Percentiles rank a stretch among this genome's conserved stretches.
phyloP scores from a whole-genome alignment of 2,329 filamentous ascomycete species.

The Aspergillus fumigatiaffinis region DNA sequence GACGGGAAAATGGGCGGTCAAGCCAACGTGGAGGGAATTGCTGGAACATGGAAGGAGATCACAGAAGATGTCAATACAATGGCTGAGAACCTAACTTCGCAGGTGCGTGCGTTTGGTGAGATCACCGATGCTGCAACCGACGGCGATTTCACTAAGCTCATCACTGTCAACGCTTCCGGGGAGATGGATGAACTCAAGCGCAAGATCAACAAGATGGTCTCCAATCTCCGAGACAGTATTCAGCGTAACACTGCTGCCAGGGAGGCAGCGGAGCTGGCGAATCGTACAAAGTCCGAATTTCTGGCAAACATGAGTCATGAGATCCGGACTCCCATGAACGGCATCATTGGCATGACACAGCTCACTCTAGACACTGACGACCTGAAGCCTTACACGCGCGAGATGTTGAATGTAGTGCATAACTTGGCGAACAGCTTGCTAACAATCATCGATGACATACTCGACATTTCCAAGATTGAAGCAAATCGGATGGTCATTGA shows the following conservation, averaged over 20 bases:
- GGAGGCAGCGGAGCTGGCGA: conserved; percentile 92
- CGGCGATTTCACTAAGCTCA: conserved; percentile 93
- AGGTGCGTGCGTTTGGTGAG: conserved; percentile 95
- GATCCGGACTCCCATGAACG: conserved; percentile 95
- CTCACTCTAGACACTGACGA: conserved; percentile 93
- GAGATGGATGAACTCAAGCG: conserved; percentile 99
- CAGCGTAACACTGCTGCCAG: conserved; percentile 93
- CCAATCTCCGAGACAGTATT: conserved; percentile 90
- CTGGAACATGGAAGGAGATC: conserved; percentile 96
- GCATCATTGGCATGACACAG: conserved; percentile 97
- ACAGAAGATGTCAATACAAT: conserved; percentile 96
- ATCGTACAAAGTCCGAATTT: conserved; percentile 98
- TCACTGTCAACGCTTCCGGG: conserved; percentile 94
- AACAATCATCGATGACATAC: conserved; percentile 86
- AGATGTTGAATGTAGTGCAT: conserved; percentile 98
- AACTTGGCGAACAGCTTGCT: conserved; percentile 92
- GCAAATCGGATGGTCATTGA: conserved; percentile 98
- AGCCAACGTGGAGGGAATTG: conserved; percentile 87
- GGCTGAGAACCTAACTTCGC: conserved; percentile 81
- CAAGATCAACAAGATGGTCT: conserved; percentile 99
- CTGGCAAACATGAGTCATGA: conserved; percentile 99
- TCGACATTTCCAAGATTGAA: conserved; percentile 74
- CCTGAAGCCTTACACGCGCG: conserved; percentile 88
- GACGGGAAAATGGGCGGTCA: conserved; percentile 99
- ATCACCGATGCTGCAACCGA: conserved; percentile 98